Conservation (phyloP, 2,329 filamentous ascomycete species). For the Penicillium expansum region DNA sequence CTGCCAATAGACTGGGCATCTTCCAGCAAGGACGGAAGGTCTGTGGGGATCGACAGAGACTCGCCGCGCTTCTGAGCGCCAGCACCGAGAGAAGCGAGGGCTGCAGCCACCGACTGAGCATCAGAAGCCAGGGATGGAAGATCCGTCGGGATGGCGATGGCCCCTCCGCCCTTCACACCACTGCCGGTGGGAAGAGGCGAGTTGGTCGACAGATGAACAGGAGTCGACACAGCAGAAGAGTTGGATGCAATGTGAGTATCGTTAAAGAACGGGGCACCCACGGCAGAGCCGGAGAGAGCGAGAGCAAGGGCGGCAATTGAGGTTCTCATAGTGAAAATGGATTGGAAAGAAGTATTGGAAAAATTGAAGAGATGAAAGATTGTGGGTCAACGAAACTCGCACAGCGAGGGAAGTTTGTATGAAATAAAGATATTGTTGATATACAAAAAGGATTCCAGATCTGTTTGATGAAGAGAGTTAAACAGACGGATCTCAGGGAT, state of each 20-base stretch:
- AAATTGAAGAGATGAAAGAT: background rate
- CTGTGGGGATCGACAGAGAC: constrained; percentile 2
- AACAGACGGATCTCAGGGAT: background rate
- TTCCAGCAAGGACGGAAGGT: constrained; percentile 7
- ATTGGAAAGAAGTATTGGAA: background rate
- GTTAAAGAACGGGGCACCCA: constrained; percentile 17
- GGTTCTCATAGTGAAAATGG: constrained; percentile 16
- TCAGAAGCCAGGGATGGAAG: constrained; percentile 8
- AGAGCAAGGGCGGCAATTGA: constrained; percentile 14
- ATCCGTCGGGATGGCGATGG: constrained; percentile 8
- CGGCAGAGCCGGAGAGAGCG: constrained; percentile 15
- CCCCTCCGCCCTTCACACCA: constrained; percentile 5
- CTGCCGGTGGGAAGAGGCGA: background rate
- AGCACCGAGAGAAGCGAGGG: background rate
- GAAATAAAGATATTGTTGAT: constrained; percentile 1
- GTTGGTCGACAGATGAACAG: constrained; percentile 4
- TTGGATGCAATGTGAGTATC: constrained; percentile 7
- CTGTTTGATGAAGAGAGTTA: constrained; percentile 9
- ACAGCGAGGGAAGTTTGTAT: background rate
- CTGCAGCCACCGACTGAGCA: background rate
- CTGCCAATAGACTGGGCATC: constrained; percentile 11
- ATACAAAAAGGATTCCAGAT: constrained; percentile 1
- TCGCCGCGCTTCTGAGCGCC: constrained; percentile 8
- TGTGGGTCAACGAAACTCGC: background rate
- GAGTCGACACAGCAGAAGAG: constrained; percentile 3